Evolutionary conservation across 306 rosid species (phyloP).

Genomic region (Vigna radiata): DNA sequence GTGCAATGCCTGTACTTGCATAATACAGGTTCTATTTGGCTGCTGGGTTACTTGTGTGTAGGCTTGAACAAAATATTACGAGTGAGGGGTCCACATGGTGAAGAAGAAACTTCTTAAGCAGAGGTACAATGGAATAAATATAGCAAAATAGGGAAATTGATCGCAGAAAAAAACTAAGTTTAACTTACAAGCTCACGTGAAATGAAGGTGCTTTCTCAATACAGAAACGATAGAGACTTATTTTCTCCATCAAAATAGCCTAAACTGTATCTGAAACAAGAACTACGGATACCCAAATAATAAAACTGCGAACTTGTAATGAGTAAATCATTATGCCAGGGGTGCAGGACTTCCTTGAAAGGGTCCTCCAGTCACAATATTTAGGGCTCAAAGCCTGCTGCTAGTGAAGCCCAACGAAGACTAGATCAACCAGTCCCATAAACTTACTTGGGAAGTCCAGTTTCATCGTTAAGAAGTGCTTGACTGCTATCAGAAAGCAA

Average conservation of each 20-base stretch:
- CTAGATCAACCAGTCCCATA: constrained; percentile 37
- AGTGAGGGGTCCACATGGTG: constrained; percentile 1
- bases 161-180: constrained; percentile 22
- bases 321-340: constrained; percentile 40
- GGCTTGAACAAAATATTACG: background rate
- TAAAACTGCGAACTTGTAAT: constrained; percentile 47
- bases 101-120: background rate
- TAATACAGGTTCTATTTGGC: background rate
- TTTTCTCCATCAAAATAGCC: constrained; percentile 44
- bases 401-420: constrained; percentile 36
- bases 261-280: constrained; percentile 15
- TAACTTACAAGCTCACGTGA: constrained; percentile 31
- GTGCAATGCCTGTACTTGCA: background rate
- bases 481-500: constrained; percentile 71
- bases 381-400: constrained; percentile 43
- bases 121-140: background rate
- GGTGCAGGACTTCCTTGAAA: constrained; percentile 46
- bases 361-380: constrained; percentile 45
- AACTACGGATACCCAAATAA: constrained; percentile 43
- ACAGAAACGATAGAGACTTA: constrained; percentile 31
- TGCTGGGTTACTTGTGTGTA: background rate
- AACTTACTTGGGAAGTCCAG: constrained; percentile 79
- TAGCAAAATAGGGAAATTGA: constrained; percentile 8
- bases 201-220: constrained; percentile 35
- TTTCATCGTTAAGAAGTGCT: constrained; percentile 79